A percentile compares a stretch with the other conserved stretches of the same genome.
These are phyloP conservation scores for Camellia granthamiana DNA, from an alignment of 148 eudicot genomes.

Conservation along the genomic window DNA sequence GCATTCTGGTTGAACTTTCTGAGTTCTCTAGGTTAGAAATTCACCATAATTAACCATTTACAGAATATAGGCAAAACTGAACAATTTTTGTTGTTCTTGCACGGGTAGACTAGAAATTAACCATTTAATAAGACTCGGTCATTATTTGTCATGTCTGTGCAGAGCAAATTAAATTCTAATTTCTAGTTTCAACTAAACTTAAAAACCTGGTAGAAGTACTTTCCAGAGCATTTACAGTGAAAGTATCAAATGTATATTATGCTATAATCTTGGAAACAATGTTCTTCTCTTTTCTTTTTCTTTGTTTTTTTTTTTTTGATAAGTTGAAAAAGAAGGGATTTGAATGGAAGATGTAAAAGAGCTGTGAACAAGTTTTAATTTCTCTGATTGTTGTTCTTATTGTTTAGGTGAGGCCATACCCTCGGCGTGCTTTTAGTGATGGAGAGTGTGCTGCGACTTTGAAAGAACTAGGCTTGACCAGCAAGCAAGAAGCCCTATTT, in stretches of 20 bases:
- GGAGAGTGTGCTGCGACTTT: conserved; percentile 58
- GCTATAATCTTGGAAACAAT: neutral
- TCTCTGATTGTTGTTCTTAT: neutral
- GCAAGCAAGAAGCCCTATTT: conserved; percentile 91
- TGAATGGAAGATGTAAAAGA: neutral
- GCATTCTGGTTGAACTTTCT: neutral
- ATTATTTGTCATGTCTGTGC: too few relatives aligned
- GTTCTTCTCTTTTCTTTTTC: too few relatives aligned
- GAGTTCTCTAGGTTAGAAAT: neutral
- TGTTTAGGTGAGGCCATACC: conserved; percentile 80
- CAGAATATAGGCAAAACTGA: too few relatives aligned
- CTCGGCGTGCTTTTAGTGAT: conserved; percentile 72
- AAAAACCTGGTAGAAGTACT: neutral
- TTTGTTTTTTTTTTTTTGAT: too few relatives aligned
- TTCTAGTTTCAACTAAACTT: too few relatives aligned
- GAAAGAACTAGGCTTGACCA: conserved; percentile 74
- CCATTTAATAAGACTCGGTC: neutral
- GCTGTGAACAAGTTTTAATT: neutral
- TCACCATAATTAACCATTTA: too few relatives aligned
- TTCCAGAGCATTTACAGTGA: neutral
- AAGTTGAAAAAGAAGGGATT: too few relatives aligned
- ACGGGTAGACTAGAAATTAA: too few relatives aligned
- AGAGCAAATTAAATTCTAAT: too few relatives aligned
- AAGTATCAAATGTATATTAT: neutral
- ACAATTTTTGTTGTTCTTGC: too few relatives aligned